These are phyloP conservation scores for Beauveria australis DNA, from an alignment of 2,329 filamentous ascomycete species.

Conservation along the genomic window DNA sequence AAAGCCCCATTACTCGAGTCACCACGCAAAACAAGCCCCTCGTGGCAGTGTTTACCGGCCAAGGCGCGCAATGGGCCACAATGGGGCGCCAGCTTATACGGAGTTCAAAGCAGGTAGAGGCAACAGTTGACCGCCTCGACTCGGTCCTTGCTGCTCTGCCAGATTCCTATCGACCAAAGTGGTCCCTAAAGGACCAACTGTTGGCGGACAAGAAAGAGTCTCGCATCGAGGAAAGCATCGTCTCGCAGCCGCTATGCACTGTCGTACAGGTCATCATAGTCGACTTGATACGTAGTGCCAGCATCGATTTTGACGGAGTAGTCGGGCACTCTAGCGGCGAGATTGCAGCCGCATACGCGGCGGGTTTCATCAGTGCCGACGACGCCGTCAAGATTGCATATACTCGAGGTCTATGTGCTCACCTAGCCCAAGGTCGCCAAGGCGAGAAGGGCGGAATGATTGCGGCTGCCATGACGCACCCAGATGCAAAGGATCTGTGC, in stretches of 20 bases:
- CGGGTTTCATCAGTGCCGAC: constrained; percentile 31
- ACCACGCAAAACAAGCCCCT: background rate
- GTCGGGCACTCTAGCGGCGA: constrained; percentile 36
- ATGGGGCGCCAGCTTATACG: constrained; percentile 24
- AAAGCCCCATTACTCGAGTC: background rate
- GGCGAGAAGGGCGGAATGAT: constrained; percentile 39
- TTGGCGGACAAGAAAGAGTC: constrained; percentile 17
- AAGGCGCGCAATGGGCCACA: constrained; percentile 22
- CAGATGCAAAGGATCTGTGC: constrained; percentile 9
- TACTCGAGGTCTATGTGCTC: constrained; percentile 26
- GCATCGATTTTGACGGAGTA: constrained; percentile 26
- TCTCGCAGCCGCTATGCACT: constrained; percentile 31
- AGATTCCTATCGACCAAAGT: constrained; percentile 17
- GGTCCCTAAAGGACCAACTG: constrained; percentile 26
- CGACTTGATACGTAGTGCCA: constrained; percentile 30
- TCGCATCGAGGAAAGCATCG: constrained; percentile 21
- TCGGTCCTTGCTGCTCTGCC: constrained; percentile 19
- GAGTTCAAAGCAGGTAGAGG: constrained; percentile 20
- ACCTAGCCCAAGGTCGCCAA: constrained; percentile 31
- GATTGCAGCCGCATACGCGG: constrained; percentile 33
- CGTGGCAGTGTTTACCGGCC: constrained; percentile 22
- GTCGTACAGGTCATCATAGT: constrained; percentile 35
- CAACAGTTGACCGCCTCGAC: constrained; percentile 16
- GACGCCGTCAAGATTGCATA: constrained; percentile 38
- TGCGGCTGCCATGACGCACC: constrained; percentile 29